Evolutionary conservation across 2,329 filamentous ascomycete species (phyloP), one percentile per base, ranked within the genome.

Genomic region (Akanthomyces uredinophilus): DNA sequence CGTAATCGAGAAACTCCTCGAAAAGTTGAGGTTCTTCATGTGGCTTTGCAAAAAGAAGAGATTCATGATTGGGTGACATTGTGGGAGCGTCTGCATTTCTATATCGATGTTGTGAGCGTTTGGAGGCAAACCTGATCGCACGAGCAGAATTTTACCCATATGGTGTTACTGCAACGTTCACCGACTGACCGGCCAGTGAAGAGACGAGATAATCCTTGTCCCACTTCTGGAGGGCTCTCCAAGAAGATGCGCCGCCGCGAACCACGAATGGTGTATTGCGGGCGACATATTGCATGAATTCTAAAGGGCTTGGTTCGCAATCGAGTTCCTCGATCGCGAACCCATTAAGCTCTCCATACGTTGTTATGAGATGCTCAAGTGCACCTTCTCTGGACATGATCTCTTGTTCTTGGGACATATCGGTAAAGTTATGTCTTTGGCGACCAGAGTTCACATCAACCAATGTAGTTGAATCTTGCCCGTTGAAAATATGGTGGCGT

Each of bases 161-260:
- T 1, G 90, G 89, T n/a, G 91, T 95, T 39, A 92, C 82, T 24
- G 90, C 90, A 62, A 94, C 89, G 67, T 90, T 91, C 57, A 95
- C 87, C 1, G 73, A 73, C 59, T 83, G 79, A 4, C 79, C 79
- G 6, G 73, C 74, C 68, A 95, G 80, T 0, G 77, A 75, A 2
- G 78, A 66, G 35, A 78, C 78, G 4, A 95, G 77, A 68, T 87
- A 89, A 1, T 75, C 70, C 2, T 82, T 79, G 63, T 83, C 81
- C 91, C 91, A 95, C 56, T 74, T 78, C 61, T 74, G 77, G 3
- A 79, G 78, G 0, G 90, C 89, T 44, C 77, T 75, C 89, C 90
- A 94, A 41, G 80, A 73, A 0, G 70, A 70, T 1, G 88, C 88
- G 3, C 81, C 89, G 10, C 80, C 77, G 43, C 88, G 81, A 32